phyloP scores from a whole-genome alignment of 139 green algal genomes.

The Picochlorum sp. region DNA sequence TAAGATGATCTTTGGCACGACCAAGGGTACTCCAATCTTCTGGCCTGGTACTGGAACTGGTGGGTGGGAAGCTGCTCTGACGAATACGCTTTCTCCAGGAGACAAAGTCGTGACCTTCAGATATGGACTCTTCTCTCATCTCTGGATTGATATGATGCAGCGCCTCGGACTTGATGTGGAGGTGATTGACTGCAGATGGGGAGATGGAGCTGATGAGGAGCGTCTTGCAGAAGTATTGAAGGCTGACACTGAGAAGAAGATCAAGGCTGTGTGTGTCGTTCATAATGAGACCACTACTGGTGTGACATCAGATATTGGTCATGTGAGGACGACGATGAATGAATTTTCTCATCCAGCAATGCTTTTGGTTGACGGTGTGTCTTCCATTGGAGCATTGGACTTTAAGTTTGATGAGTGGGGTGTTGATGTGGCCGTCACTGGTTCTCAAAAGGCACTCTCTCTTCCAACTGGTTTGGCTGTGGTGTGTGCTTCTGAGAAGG shows the following conservation, averaged over 20 bases:
- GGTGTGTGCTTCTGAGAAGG: constrained; percentile 76
- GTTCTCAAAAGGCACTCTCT: constrained; percentile 92
- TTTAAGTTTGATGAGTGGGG: constrained; percentile 93
- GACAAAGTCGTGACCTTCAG: constrained; percentile 66
- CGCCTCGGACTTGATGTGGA: constrained; percentile 88
- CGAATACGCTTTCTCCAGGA: constrained; percentile 92
- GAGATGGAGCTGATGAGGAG: constrained; percentile 76
- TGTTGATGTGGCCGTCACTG: constrained; percentile 94
- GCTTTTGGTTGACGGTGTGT: constrained; percentile 89
- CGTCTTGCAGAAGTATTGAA: constrained; percentile 51
- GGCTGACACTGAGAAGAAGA: constrained; percentile 73
- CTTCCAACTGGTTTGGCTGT: constrained; percentile 89
- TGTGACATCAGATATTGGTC: constrained; percentile 74
- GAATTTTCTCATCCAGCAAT: constrained; percentile 68
- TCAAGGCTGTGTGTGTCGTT: constrained; percentile 92
- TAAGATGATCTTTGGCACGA: constrained; percentile 79
- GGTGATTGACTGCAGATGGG: constrained; percentile 83
- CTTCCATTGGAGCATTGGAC: constrained; percentile 83
- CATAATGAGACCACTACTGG: constrained; percentile 97
- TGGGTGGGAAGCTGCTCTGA: constrained; percentile 86
- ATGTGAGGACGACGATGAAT: constrained; percentile 62
- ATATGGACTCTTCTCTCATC: constrained; percentile 89
- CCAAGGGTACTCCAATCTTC: constrained; percentile 80
- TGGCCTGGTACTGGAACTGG: constrained; percentile 74
- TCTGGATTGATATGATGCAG: constrained; percentile 97